Base-by-base conservation (phyloP, 202 grass and related monocot genomes). In the Saccharum hybrid region DNA sequence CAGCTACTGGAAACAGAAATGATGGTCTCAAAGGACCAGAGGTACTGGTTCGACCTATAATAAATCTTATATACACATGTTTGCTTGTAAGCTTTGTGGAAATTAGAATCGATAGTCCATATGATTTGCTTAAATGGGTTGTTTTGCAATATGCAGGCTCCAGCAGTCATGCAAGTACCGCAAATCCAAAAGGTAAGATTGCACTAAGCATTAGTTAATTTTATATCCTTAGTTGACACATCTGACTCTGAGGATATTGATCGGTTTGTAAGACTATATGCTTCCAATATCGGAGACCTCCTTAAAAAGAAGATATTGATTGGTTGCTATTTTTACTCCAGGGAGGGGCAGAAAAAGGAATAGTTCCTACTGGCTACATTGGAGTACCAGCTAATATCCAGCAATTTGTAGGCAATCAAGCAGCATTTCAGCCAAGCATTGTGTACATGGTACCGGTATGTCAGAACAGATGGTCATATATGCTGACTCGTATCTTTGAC, bases 381-480 rank as follows among this genome's bases (percentile, higher is more conserved):
- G 82, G 87, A 71, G 14, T 94, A 49, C 87, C 92, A 77, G 74
- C 83, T 81, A 93, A 95, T 72, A 74, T 88, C 68, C 88, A 94
- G 75, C 94, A 89, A 43, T 90, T 89, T 72, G 59, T 84, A 76
- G 86, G 87, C 76, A 91, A 84, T 72, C 93, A 93, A 90, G 49
- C 83, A 67, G 85, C 90, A 66, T 87, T 80, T 8, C 76, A 68
- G 21, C 96, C 93, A 84, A 95, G 96, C 86, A 92, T 98, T 82
- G 93, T 99, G 12, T 96, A 96, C 59, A 99, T 99, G 96, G 94
- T 99, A 82, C 96, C 93, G 74, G 93, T 99, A 89, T 78, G 93
- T 90, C 63, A 74, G 18, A 56, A 65, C 31, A 54, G 26, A 63
- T 82, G 18, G 33, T 26, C 62, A 68, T 56, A 61, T 83, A 54